These are phyloP conservation scores for Zymoseptoria brevis DNA, from an alignment of 2,329 filamentous ascomycete genomes.

Conservation along the genomic window DNA sequence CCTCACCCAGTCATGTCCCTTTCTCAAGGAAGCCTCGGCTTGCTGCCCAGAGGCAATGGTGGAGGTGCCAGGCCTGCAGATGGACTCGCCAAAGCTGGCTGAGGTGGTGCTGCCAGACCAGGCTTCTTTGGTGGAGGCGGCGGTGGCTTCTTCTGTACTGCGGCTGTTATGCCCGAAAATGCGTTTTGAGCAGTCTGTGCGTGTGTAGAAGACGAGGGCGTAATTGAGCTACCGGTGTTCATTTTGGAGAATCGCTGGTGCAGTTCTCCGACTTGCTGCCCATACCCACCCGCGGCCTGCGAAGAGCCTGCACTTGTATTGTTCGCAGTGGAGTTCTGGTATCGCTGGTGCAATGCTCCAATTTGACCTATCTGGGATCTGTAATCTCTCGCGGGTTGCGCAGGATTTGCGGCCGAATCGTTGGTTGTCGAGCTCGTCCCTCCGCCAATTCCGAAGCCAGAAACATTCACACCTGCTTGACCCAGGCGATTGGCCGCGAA, in stretches of 20 bases:
- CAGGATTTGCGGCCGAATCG: conserved; percentile 23
- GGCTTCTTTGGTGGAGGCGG: conserved; percentile 51
- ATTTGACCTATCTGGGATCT: conserved; percentile 8
- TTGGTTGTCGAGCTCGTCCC: not conserved
- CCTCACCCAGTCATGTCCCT: no score
- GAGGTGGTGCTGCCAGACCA: conserved; percentile 31
- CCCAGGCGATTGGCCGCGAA: conserved; percentile 59
- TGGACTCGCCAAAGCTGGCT: conserved; percentile 12
- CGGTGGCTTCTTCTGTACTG: conserved; percentile 47
- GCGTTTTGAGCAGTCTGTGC: conserved; percentile 11
- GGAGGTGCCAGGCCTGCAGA: conserved; percentile 38
- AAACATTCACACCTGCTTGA: conserved; percentile 68
- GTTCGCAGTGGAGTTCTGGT: conserved; percentile 6
- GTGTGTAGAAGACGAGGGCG: conserved; percentile 6
- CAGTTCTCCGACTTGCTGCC: conserved; percentile 50
- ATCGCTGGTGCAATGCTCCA: conserved; percentile 6
- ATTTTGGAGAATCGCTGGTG: conserved; percentile 56
- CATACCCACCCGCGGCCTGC: conserved; percentile 11
- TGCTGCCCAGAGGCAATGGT: conserved; percentile 50
- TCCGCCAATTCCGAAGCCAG: conserved; percentile 63
- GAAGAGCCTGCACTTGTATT: conserved; percentile 1
- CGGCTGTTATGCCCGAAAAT: conserved; percentile 23
- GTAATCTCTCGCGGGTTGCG: conserved; percentile 25
- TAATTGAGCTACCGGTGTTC: conserved; percentile 31
- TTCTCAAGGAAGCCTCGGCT: conserved; percentile 36